A percentile compares a stretch with the other conserved stretches of the same genome.
These are phyloP conservation scores for Coemansia sp. DNA, from an alignment of 192 early-diverging fungal genomes.

Conservation along the genomic window DNA sequence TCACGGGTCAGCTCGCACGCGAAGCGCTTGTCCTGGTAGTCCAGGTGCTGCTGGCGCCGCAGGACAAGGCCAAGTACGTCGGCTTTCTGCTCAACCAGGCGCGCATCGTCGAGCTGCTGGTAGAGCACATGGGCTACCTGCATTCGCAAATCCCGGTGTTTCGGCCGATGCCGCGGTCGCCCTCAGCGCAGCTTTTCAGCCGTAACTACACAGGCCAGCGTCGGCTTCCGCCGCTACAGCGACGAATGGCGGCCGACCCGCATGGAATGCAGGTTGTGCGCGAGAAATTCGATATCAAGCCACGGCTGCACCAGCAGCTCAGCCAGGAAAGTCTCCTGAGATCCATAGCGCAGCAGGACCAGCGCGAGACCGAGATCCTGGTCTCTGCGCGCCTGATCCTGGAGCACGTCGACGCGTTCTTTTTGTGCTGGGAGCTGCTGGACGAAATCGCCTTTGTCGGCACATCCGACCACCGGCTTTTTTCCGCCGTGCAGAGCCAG, in stretches of 20 bases:
- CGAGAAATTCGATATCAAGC: constrained; percentile 4
- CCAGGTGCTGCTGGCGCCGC: constrained; percentile 39
- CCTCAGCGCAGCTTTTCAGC: constrained; percentile 19
- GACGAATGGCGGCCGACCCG: constrained; percentile 4
- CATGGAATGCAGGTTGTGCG: background rate
- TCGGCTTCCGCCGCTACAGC: constrained; percentile 18
- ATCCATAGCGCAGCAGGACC: constrained; percentile 26
- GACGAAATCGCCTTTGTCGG: constrained; percentile 33
- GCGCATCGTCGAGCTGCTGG: constrained; percentile 32
- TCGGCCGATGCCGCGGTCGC: constrained; percentile 36
- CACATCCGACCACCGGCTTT: constrained; percentile 12
- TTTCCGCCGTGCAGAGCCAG: constrained; percentile 33
- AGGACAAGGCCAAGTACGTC: constrained; percentile 21
- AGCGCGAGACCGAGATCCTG: constrained; percentile 22
- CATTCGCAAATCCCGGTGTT: constrained; percentile 41
- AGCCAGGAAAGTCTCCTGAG: constrained; percentile 13
- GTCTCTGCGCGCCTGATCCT: constrained; percentile 15
- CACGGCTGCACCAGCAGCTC: constrained; percentile 22
- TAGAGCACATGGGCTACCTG: constrained; percentile 45
- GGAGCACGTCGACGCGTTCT: constrained; percentile 45
- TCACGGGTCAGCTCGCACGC: constrained; percentile 37
- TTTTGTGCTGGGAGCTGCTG: constrained; percentile 50
- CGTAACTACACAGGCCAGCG: constrained; percentile 21
- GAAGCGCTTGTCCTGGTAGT: constrained; percentile 46
- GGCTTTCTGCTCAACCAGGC: constrained; percentile 41